These are phyloP conservation scores for Kingdonia uniflora DNA, from an alignment of 164 flowering plant species.

Conservation along the genomic window DNA sequence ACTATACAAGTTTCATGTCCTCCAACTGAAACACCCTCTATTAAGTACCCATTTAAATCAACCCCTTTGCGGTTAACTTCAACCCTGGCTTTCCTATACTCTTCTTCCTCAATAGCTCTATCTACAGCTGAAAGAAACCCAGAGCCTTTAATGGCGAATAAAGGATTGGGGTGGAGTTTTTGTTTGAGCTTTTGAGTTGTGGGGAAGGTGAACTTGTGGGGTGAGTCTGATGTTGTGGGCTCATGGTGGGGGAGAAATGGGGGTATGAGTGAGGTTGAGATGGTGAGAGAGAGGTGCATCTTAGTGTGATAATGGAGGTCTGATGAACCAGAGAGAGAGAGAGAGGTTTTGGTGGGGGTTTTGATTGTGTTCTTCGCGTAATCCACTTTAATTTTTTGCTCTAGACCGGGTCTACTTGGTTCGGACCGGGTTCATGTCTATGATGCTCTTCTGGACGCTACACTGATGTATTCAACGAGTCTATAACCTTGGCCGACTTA, in stretches of 20 bases:
- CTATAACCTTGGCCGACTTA: too few relatives aligned
- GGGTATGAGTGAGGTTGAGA: conserved; percentile 40
- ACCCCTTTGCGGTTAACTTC: conserved; percentile 55
- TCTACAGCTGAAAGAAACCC: conserved; percentile 51
- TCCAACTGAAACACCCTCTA: conserved; percentile 80
- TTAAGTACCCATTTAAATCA: conserved; percentile 51
- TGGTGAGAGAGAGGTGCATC: conserved; percentile 27
- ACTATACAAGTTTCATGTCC: conserved; percentile 91
- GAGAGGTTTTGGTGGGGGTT: conserved; percentile 73
- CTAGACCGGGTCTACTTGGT: too few relatives aligned
- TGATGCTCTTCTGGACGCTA: too few relatives aligned
- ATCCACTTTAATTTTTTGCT: too few relatives aligned
- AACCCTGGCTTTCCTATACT: conserved; percentile 74
- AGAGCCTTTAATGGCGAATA: conserved; percentile 22
- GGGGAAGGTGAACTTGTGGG: conserved; percentile 1
- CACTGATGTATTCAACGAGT: too few relatives aligned
- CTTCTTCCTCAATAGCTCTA: conserved; percentile 66
- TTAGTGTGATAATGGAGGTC: too few relatives aligned
- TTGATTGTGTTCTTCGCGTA: too few relatives aligned
- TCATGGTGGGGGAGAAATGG: too few relatives aligned
- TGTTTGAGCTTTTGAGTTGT: too few relatives aligned
- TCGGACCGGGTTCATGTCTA: too few relatives aligned
- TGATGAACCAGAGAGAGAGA: conserved; percentile 41
- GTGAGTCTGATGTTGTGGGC: neutral
- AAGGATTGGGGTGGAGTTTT: conserved; percentile 1